phyloP scores from a whole-genome alignment of 768 basidiomycete genomes.

The Pisolithus sp. region DNA sequence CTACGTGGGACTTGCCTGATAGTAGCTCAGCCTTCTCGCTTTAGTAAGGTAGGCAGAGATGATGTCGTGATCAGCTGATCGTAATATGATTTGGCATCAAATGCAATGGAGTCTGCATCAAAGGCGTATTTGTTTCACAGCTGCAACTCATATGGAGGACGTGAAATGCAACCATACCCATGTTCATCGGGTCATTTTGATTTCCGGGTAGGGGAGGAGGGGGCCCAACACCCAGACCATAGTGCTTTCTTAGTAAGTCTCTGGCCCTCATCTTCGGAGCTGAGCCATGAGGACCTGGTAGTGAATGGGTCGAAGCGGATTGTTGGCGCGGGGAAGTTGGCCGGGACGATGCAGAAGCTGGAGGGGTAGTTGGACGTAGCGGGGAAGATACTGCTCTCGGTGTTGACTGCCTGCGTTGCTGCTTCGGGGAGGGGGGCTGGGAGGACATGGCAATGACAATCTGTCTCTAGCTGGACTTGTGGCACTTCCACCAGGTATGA shows the following conservation, averaged over 20 bases:
- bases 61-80: slow-evolving; percentile 81
- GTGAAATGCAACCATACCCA: slow-evolving; percentile 43
- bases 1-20: slow-evolving; percentile 38
- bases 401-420: slow-evolving; percentile 19
- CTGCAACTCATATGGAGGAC: not conserved
- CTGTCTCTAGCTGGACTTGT: no score
- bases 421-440: slow-evolving; percentile 9
- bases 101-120: slow-evolving; percentile 64
- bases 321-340: slow-evolving; percentile 11
- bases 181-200: slow-evolving; percentile 71
- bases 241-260: slow-evolving; percentile 79
- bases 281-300: slow-evolving; percentile 22
- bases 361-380: slow-evolving; percentile 37
- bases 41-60: slow-evolving; percentile 65
- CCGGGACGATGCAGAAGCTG: slow-evolving; percentile 12
- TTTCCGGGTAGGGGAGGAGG: slow-evolving; percentile 56
- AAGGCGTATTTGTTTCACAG: not conserved
- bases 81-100: slow-evolving; percentile 81
- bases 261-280: slow-evolving; percentile 53
- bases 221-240: slow-evolving; percentile 73
- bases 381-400: slow-evolving; percentile 39
- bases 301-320: slow-evolving; percentile 19
- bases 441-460: slow-evolving; percentile 1
- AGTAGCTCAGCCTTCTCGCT: slow-evolving; percentile 79
- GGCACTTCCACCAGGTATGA: no score